Base-by-base conservation (phyloP, 495 filamentous ascomycete genomes). In the Penicillium silybi region DNA sequence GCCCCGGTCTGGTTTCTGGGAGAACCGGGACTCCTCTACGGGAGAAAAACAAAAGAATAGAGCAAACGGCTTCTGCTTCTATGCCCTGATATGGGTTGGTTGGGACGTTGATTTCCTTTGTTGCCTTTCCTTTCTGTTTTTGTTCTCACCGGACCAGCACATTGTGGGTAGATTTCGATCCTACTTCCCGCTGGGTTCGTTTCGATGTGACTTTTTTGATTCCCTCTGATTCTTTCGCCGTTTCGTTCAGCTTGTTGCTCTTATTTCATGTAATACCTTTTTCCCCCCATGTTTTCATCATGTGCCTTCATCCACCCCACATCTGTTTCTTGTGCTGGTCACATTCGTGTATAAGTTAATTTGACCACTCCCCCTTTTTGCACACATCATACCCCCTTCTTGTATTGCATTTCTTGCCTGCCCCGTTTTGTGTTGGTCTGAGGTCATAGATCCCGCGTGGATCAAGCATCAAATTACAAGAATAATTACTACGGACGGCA, bases 301-400 rank as follows among this genome's bases (percentile, higher is more conserved):
- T 19, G 22, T 51, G 45, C 44, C 17, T 25, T 54, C 50, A 41
- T 13, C 22, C 19, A 26, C 3, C 15, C 27, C 27, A 32, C 32
- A 16, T 46, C 45, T 44, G 32, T 48, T 54, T 52, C 39, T 44
- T 62, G 62, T 69, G 66, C 66, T 61, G 66, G 61, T 59, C 66
- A 69, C 66, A 69, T 64, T 56, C 53, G 48, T 67, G 65, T 66
- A 62, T 64, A 66, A 57, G 56, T 65, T 62, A 58, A 62, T 61
- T 66, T 59, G 53, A 55, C 53, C 54, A 50, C 26, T 38, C 39
- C 54, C 42, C 20, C 56, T 59, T 50, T 57, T 54, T 49, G 47
- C 57, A 57, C 44, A 45, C 48, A 46, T 56, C 63, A 66, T 69
- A 67, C 61, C 59, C 56, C 53, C 50, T 64, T 60, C 53, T 62